These are phyloP conservation scores for Intubia oerlemansii DNA, from an alignment of 2,329 filamentous ascomycete genomes.

Conservation along the genomic window DNA sequence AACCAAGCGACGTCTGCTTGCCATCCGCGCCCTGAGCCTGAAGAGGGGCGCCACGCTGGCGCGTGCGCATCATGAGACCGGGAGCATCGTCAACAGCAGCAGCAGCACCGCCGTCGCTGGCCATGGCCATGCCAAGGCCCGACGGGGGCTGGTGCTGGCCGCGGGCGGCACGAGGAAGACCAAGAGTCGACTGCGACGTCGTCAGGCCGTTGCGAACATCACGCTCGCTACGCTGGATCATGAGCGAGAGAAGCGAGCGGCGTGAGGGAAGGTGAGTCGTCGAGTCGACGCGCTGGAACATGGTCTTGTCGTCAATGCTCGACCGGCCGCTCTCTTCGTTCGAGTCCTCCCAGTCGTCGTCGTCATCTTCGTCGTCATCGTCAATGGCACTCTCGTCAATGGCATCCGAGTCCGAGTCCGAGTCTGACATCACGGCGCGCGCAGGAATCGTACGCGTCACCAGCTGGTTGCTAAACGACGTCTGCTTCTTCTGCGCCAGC, in stretches of 20 bases:
- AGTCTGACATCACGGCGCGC: conserved; percentile 20
- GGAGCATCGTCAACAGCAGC: no score
- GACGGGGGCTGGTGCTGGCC: conserved; percentile 14
- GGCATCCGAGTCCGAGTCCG: conserved; percentile 37
- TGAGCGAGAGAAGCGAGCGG: conserved; percentile 72
- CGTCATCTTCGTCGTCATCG: conserved; percentile 59
- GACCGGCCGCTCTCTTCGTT: conserved; percentile 63
- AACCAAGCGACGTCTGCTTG: conserved; percentile 23
- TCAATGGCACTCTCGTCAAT: conserved; percentile 67
- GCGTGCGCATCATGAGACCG: conserved; percentile 31
- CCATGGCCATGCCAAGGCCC: conserved; percentile 23
- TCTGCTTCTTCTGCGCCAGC: conserved; percentile 44
- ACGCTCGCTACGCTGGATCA: conserved; percentile 61
- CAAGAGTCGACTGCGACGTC: conserved; percentile 43
- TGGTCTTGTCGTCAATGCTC: conserved; percentile 55
- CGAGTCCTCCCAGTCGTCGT: conserved; percentile 39
- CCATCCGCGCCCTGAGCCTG: background rate
- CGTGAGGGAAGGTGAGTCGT: conserved; percentile 66
- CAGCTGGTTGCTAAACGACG: conserved; percentile 64
- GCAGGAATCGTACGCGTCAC: conserved; percentile 41
- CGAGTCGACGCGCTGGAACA: conserved; percentile 85
- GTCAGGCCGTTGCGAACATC: conserved; percentile 46
- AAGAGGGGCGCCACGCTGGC: conserved; percentile 23
- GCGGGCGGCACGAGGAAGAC: conserved; percentile 42
- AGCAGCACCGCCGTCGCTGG: conserved; percentile 32